Evolutionary conservation across 2,329 filamentous ascomycete species (phyloP).

Genomic region (Cladosporium oxysporum): DNA sequence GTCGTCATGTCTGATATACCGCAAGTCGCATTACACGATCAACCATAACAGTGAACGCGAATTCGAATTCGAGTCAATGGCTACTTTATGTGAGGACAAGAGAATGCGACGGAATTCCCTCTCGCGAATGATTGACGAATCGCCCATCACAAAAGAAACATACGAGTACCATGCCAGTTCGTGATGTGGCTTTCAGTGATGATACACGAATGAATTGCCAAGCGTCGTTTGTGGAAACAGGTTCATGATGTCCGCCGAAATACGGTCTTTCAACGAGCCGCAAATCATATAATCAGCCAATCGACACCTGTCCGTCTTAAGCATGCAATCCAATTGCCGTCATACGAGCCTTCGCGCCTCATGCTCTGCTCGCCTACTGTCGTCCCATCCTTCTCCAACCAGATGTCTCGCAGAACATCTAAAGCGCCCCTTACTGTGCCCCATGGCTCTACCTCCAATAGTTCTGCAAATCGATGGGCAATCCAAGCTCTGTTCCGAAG

Average conservation of each 20-base stretch:
- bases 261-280: not conserved
- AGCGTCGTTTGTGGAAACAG: not conserved
- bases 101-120: too few relatives aligned
- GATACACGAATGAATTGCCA: too few relatives aligned
- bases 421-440: slow-evolving; percentile 41
- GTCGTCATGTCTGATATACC: not conserved
- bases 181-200: too few relatives aligned
- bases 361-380: not conserved
- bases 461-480: slow-evolving; percentile 45
- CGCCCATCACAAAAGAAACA: not conserved
- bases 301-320: slow-evolving; percentile 19
- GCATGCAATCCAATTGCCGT: slow-evolving; percentile 18
- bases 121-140: not conserved
- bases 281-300: slow-evolving; percentile 22
- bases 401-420: slow-evolving; percentile 39
- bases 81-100: not conserved
- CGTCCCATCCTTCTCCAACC: slow-evolving; percentile 23
- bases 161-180: not conserved
- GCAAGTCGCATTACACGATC: too few relatives aligned
- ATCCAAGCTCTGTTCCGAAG: slow-evolving; percentile 53
- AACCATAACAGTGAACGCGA: too few relatives aligned
- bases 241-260: not conserved
- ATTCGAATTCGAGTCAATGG: too few relatives aligned
- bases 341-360: not conserved
- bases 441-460: slow-evolving; percentile 42